Conservation (phyloP, 768 basidiomycete genomes). For the Termitomyces heimii region DNA sequence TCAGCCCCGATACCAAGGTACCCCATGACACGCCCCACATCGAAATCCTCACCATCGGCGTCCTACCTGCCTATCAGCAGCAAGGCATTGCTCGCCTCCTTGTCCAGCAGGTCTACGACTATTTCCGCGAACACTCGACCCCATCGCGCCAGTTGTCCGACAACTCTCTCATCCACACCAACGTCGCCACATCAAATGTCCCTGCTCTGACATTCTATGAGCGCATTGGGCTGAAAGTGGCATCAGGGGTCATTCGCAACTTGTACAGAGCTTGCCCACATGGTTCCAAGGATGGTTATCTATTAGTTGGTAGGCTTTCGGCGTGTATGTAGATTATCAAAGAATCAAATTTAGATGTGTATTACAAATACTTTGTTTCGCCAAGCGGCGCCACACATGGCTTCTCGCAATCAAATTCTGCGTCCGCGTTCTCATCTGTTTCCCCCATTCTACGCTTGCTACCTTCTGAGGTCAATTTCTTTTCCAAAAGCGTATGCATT, state of each 20-base stretch:
- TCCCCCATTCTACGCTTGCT: constrained; percentile 78
- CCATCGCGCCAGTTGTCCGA: constrained; percentile 14
- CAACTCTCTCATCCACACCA: constrained; percentile 31
- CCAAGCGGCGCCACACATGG: not conserved
- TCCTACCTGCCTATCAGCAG: constrained; percentile 38
- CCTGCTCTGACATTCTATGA: constrained; percentile 37
- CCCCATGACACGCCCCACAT: constrained; percentile 23
- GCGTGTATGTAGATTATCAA: not conserved
- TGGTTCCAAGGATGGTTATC: constrained; percentile 36
- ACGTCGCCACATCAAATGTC: constrained; percentile 38
- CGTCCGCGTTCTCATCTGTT: constrained; percentile 31
- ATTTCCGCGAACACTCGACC: constrained; percentile 21
- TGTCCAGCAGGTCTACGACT: constrained; percentile 24
- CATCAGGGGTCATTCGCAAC: constrained; percentile 28
- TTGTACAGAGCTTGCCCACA: constrained; percentile 30
- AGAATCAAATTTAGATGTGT: not conserved
- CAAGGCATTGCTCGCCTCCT: constrained; percentile 38
- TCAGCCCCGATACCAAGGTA: constrained; percentile 7
- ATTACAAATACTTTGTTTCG: not conserved
- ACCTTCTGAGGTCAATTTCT: constrained; percentile 65
- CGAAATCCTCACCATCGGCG: constrained; percentile 48
- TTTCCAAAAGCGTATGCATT: constrained; percentile 35
- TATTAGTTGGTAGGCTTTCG: constrained; percentile 30
- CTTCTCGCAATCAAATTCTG: not conserved
- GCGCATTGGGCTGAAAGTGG: constrained; percentile 32